Conservation (phyloP, 2,329 filamentous ascomycete species). For the Fusarium marasasianum region DNA sequence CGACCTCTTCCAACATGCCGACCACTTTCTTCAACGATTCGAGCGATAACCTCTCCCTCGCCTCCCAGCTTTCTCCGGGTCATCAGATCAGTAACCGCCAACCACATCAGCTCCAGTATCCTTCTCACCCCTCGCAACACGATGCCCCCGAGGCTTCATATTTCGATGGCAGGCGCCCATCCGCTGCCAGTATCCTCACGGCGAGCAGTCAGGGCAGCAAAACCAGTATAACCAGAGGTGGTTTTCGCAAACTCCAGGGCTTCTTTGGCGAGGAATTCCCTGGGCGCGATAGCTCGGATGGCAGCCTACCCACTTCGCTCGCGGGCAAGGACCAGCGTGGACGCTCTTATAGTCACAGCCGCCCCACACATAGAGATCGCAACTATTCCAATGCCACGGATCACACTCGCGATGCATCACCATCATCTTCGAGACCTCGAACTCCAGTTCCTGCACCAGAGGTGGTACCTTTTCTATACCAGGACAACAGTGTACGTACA, state of each 20-base stretch:
- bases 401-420: constrained; percentile 77
- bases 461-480: constrained; percentile 97
- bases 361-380: constrained; percentile 71
- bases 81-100: constrained; percentile 58
- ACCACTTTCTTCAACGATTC: constrained; percentile 80
- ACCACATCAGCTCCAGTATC: constrained; percentile 49
- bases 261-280: constrained; percentile 94
- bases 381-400: constrained; percentile 84
- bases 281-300: constrained; percentile 77
- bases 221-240: constrained; percentile 73
- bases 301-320: constrained; percentile 64
- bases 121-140: constrained; percentile 46
- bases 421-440: constrained; percentile 77
- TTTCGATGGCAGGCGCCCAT: constrained; percentile 83
- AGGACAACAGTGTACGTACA: constrained; percentile 75
- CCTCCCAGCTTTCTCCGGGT: constrained; percentile 75
- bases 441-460: constrained; percentile 91
- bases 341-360: constrained; percentile 69
- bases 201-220: constrained; percentile 87
- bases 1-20: constrained; percentile 51
- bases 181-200: constrained; percentile 81
- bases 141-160: constrained; percentile 71
- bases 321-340: constrained; percentile 68
- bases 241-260: constrained; percentile 84
- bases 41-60: constrained; percentile 71